phyloP scores from a whole-genome alignment of 2,329 filamentous ascomycete genomes.

The Nannizzia gypsea region DNA sequence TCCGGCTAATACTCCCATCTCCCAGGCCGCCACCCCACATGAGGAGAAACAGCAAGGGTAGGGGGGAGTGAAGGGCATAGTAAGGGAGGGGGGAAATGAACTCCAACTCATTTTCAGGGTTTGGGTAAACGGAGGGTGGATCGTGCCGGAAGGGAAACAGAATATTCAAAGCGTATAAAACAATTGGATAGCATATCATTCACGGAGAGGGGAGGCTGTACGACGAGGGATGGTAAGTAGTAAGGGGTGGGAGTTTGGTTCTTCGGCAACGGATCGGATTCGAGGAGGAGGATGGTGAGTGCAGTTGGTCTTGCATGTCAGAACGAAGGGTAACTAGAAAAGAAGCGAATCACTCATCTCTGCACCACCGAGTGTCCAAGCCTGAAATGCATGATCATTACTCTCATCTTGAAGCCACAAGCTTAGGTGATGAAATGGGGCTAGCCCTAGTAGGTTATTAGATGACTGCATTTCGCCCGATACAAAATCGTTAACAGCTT shows the following conservation, averaged over 20 bases:
- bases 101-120: not conserved
- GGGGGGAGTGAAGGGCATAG: no score
- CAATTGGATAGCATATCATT: not conserved
- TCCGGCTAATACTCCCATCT: not conserved
- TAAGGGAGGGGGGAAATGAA: not conserved
- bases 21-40: not conserved
- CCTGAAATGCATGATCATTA: not conserved
- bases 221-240: not conserved
- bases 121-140: not conserved
- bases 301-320: not conserved
- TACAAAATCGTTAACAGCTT: conserved; percentile 48
- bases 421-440: conserved; percentile 20
- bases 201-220: not conserved
- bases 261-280: not conserved
- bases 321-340: not conserved
- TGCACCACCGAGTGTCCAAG: not conserved
- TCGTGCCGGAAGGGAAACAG: not conserved
- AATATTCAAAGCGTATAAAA: not conserved
- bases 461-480: conserved; percentile 27
- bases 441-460: conserved; percentile 25
- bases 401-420: not conserved
- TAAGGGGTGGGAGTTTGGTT: not conserved
- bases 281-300: not conserved
- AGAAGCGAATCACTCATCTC: not conserved
- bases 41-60: not conserved